These are phyloP conservation scores for Solanum sparsipilum DNA, from an alignment of 257 asterid species.

Conservation along the genomic window DNA sequence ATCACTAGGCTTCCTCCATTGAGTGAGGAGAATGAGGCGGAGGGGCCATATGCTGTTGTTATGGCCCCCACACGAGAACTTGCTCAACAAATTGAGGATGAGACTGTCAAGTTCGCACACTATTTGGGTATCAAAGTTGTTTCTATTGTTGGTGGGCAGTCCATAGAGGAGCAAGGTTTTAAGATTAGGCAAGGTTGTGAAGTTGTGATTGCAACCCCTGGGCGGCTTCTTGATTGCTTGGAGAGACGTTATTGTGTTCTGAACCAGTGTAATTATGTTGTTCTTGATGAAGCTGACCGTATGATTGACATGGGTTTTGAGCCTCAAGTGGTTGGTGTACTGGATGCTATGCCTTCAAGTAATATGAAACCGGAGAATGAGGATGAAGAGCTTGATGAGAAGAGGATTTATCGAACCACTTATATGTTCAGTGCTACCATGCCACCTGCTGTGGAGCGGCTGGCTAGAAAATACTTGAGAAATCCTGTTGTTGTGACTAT, in stretches of 20 bases:
- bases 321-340: constrained; percentile 49
- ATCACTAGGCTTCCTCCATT: constrained; percentile 42
- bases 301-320: constrained; percentile 73
- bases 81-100: constrained; percentile 1
- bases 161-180: constrained; percentile 50
- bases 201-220: constrained; percentile 55
- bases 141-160: constrained; percentile 49
- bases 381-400: constrained; percentile 53
- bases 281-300: constrained; percentile 29
- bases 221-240: constrained; percentile 48
- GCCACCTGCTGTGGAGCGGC: constrained; percentile 56
- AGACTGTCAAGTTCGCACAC: constrained; percentile 28
- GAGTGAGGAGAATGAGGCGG: constrained; percentile 38
- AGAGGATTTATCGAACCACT: constrained; percentile 45
- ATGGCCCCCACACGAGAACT: neutral
- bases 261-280: constrained; percentile 50
- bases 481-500: constrained; percentile 57
- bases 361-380: constrained; percentile 55
- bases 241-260: constrained; percentile 43
- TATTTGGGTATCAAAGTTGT: constrained; percentile 47
- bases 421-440: constrained; percentile 61
- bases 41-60: neutral
- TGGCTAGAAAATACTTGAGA: constrained; percentile 48
- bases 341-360: constrained; percentile 62
- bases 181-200: constrained; percentile 49